Evolutionary conservation across 2,329 filamentous ascomycete genomes (phyloP).

Genomic region (Aspergillus transmontanensis): DNA sequence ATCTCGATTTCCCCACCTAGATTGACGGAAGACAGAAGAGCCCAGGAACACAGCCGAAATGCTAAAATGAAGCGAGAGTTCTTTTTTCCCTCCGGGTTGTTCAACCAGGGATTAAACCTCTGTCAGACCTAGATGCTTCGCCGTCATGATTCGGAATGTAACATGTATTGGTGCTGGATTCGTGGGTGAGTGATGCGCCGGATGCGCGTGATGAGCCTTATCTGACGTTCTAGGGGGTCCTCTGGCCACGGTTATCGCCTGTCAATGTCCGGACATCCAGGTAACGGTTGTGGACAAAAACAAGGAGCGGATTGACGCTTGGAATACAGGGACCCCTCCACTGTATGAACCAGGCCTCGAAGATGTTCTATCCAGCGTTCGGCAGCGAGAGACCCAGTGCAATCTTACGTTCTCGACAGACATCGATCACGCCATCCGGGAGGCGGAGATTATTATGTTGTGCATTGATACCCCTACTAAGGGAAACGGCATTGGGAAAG

Average conservation of each 20-base stretch:
- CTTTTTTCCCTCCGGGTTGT: background rate
- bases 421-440: slow-evolving; percentile 61
- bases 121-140: background rate
- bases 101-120: background rate
- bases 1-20: background rate
- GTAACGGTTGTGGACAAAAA: background rate
- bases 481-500: slow-evolving; percentile 66
- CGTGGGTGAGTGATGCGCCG: background rate
- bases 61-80: background rate
- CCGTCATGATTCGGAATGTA: background rate
- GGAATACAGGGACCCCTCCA: background rate
- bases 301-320: background rate
- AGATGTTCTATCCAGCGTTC: background rate
- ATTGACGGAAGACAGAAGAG: background rate
- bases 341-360: background rate
- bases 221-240: background rate
- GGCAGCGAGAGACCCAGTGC: slow-evolving; percentile 31
- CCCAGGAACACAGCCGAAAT: background rate
- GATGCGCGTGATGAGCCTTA: background rate
- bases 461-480: slow-evolving; percentile 82
- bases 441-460: slow-evolving; percentile 73
- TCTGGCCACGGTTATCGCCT: background rate
- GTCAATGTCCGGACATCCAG: background rate
- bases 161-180: background rate
- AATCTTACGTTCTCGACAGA: slow-evolving; percentile 76